These are phyloP conservation scores for Alternaria ethzedia DNA, from an alignment of 2,329 filamentous ascomycete genomes.

Conservation along the genomic window DNA sequence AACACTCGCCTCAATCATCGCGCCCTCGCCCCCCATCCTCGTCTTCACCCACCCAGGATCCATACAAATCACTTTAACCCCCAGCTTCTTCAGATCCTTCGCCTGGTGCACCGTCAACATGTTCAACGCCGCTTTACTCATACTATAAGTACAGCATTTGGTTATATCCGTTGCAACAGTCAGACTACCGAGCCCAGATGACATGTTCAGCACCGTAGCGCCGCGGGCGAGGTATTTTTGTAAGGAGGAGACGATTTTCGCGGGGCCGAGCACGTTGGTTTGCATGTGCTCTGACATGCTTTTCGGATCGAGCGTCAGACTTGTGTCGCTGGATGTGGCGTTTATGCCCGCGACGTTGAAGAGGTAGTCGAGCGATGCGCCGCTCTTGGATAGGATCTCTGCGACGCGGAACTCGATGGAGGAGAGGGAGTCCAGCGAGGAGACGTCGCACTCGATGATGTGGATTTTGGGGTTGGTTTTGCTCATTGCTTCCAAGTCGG, in stretches of 20 bases:
- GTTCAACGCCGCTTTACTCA: constrained; percentile 54
- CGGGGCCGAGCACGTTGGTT: constrained; percentile 57
- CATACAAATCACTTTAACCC: constrained; percentile 47
- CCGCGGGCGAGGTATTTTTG: constrained; percentile 35
- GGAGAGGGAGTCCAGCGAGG: constrained; percentile 35
- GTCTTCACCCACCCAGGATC: constrained; percentile 57
- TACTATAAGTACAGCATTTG: constrained; percentile 50
- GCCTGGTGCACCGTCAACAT: constrained; percentile 54
- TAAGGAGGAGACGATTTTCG: constrained; percentile 53
- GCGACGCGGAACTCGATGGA: constrained; percentile 46
- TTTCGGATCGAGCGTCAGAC: constrained; percentile 46
- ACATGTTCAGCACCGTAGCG: constrained; percentile 46
- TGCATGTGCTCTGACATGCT: constrained; percentile 51
- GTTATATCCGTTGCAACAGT: constrained; percentile 37
- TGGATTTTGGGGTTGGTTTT: constrained; percentile 37
- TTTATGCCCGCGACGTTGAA: constrained; percentile 55
- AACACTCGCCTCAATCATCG: constrained; percentile 47
- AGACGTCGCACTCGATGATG: constrained; percentile 52
- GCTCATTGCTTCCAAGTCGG: constrained; percentile 35
- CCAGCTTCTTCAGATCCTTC: constrained; percentile 40
- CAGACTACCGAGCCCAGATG: constrained; percentile 43
- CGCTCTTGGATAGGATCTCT: constrained; percentile 40
- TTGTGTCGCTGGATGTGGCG: constrained; percentile 40
- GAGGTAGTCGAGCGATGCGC: constrained; percentile 50
- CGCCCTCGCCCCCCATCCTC: constrained; percentile 52